These are phyloP conservation scores for Neonectria ditissima DNA, from an alignment of 2,329 filamentous ascomycete species.

Conservation along the genomic window DNA sequence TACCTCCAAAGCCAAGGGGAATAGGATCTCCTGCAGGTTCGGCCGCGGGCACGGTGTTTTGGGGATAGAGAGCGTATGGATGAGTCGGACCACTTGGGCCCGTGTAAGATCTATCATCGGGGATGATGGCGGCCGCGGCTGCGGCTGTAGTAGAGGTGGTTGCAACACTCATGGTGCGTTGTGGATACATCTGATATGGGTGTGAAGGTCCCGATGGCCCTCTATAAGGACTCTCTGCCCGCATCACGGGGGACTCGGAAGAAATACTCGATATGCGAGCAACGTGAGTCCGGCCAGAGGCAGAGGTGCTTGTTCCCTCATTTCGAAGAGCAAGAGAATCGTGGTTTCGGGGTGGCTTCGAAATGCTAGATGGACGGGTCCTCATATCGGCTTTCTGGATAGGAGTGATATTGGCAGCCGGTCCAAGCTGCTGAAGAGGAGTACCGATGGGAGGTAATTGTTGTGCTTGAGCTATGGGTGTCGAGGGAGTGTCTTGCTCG, in stretches of 20 bases:
- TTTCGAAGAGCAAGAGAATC: conserved; percentile 66
- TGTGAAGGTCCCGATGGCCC: conserved; percentile 81
- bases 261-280: conserved; percentile 48
- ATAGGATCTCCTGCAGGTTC: conserved; percentile 64
- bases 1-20: conserved; percentile 80
- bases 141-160: conserved; percentile 78
- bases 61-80: conserved; percentile 87
- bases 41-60: conserved; percentile 71
- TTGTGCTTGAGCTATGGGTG: conserved; percentile 21
- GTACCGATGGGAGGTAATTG: conserved; percentile 21
- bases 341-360: conserved; percentile 62
- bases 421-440: conserved; percentile 32
- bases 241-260: conserved; percentile 53
- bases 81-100: conserved; percentile 78
- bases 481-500: conserved; percentile 21
- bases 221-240: conserved; percentile 73
- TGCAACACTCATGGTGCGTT: conserved; percentile 76
- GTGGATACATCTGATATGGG: conserved; percentile 86
- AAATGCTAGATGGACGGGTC: conserved; percentile 65
- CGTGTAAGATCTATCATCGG: conserved; percentile 60
- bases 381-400: conserved; percentile 39
- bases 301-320: conserved; percentile 56
- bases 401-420: conserved; percentile 33
- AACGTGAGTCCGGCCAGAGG: conserved; percentile 29
- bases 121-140: conserved; percentile 63